Base-by-base conservation (phyloP, 345 rosid species). In the Atalantia buxifolia region DNA sequence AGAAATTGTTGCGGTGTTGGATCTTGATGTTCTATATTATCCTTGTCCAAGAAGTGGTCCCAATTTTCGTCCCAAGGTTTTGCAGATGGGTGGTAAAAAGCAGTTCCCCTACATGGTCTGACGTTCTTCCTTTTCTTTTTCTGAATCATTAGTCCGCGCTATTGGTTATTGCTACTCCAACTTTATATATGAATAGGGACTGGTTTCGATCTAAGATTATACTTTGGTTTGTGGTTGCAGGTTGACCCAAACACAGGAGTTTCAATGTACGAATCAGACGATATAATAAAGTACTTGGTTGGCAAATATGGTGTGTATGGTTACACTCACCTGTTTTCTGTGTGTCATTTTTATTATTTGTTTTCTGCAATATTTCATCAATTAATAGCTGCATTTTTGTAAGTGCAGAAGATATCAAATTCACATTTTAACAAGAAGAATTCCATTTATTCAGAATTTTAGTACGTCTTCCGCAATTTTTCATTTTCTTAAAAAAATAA, bases 91-190 rank as follows among this genome's bases (percentile, higher is more conserved):
- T 2, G 98, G 99, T 67, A 93, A 93, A 77, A 84, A 88, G 84
- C 99, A 89, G 81, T 95, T 91, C 82, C 98, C 99, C 1, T 95
- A 95, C 88, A 93, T 95, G 98, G 99, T 95, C 78, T 84, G 91
- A 28, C 85, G 61, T 77, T 73, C n/a, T 68, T 74, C n/a, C 74
- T 74, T 56, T 73, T 74, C 25, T 16, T 69, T 69, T 28, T 13
- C 30, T 40, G 48, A 6, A 0, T 74, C n/a, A 9, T 59, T 27
- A 19, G 60, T 42, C 45, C 7, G 30, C 30, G 19, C 38, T 7
- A 19, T 3, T 74, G 77, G 6, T 48, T 63, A 45, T 45, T 74
- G 8, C 30, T 38, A 24, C 42, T 66, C 38, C 61, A 45, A 66
- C 9, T 36, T 67, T 56, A 36, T 7, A 25, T 55, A 33, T 63